Evolutionary conservation across 306 rosid genomes (phyloP).

Genomic region (Prunus padus): DNA sequence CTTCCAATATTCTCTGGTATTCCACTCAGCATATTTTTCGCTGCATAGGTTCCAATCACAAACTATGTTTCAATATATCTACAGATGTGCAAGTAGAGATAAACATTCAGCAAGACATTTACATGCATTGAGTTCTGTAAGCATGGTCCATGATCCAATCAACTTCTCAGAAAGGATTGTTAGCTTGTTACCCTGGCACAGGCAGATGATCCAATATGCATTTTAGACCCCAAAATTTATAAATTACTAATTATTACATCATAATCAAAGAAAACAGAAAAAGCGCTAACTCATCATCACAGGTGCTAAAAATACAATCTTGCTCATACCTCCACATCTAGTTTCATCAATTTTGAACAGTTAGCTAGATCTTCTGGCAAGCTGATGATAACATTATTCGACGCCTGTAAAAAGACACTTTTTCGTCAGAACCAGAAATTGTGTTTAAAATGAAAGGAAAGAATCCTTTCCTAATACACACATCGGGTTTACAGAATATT

Average conservation of each 20-base stretch:
- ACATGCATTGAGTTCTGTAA: constrained; percentile 89
- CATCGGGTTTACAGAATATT: background rate
- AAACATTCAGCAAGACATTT: constrained; percentile 21
- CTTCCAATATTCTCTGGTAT: constrained; percentile 78
- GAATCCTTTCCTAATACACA: background rate
- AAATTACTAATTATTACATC: constrained; percentile 14
- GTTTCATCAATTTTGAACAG: constrained; percentile 79
- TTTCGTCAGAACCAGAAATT: background rate
- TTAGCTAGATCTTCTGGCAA: constrained; percentile 77
- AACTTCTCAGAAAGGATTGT: constrained; percentile 53
- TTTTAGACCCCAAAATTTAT: constrained; percentile 17
- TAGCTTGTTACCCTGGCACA: constrained; percentile 80
- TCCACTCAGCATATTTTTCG: constrained; percentile 66
- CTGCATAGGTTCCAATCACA: constrained; percentile 43
- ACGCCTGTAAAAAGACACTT: constrained; percentile 53
- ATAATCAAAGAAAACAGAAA: constrained; percentile 8
- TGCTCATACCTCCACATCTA: constrained; percentile 78
- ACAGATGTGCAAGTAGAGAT: constrained; percentile 14
- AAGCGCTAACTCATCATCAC: background rate
- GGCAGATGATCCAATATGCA: constrained; percentile 16
- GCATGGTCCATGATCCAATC: constrained; percentile 76
- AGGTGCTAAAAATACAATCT: constrained; percentile 21
- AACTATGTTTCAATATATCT: constrained; percentile 24
- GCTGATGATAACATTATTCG: constrained; percentile 67
- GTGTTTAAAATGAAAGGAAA: no score